A percentile compares a stretch with the other conserved stretches of the same genome.
Conservation (phyloP, 768 basidiomycete species). For the Hericium coralloides region DNA sequence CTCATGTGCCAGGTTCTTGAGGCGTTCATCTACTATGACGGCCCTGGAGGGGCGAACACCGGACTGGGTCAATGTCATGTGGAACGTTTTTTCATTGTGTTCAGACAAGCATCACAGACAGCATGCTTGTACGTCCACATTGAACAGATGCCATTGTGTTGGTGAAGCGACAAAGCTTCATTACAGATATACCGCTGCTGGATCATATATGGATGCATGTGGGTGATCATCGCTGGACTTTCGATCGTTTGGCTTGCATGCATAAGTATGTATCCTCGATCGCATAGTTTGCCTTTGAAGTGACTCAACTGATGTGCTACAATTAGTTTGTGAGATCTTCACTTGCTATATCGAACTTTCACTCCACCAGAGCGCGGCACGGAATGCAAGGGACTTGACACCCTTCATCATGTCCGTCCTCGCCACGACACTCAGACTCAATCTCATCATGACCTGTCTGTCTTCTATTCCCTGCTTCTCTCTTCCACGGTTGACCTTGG, state of each 20-base stretch:
- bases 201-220: conserved; percentile 16
- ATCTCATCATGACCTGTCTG: neutral
- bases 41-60: conserved; percentile 21
- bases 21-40: conserved; percentile 28
- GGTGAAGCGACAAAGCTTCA: neutral
- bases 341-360: conserved; percentile 6
- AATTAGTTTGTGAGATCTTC: conserved; percentile 4
- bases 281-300: too few species aligned
- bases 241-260: conserved; percentile 16
- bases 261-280: conserved; percentile 1
- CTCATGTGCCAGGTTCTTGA: conserved; percentile 33
- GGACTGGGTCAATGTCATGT: conserved; percentile 34
- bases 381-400: neutral
- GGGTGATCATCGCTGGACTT: conserved; percentile 10
- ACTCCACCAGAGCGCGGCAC: neutral
- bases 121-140: conserved; percentile 14
- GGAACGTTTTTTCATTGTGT: conserved; percentile 30
- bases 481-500: too few species aligned
- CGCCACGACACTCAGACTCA: neutral
- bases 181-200: conserved; percentile 18
- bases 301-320: neutral
- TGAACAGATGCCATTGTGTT: neutral
- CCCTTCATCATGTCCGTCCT: neutral
- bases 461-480: too few species aligned
- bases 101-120: conserved; percentile 35